Conservation (phyloP, 345 rosid genomes). For the Cardamine occulta region DNA sequence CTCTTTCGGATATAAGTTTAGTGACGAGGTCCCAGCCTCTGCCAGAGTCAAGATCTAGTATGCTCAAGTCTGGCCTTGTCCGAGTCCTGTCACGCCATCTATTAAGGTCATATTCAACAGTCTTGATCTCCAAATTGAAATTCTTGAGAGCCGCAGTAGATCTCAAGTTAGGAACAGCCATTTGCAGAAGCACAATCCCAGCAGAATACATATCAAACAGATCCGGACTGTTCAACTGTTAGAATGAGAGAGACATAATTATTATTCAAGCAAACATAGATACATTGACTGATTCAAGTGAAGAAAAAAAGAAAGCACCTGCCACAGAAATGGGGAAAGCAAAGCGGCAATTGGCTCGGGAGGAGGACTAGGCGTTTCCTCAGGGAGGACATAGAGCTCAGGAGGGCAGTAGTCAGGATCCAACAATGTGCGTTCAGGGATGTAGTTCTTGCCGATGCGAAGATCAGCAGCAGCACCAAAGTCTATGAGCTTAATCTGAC, state of each 20-base stretch:
- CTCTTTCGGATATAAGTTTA: conserved; percentile 81
- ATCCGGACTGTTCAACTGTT: conserved; percentile 95
- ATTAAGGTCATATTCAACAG: conserved; percentile 63
- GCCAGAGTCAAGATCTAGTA: conserved; percentile 87
- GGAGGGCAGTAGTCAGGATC: conserved; percentile 97
- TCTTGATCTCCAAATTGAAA: conserved; percentile 73
- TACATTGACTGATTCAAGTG: neutral
- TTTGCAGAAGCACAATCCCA: conserved; percentile 90
- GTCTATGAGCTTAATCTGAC: conserved; percentile 92
- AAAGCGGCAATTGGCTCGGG: conserved; percentile 94
- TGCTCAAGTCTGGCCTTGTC: conserved; percentile 71
- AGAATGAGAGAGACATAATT: conserved; percentile 22
- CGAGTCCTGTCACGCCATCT: conserved; percentile 73
- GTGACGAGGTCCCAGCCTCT: conserved; percentile 98
- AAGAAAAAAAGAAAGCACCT: conserved; percentile 48
- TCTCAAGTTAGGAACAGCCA: conserved; percentile 84
- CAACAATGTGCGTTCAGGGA: conserved; percentile 67
- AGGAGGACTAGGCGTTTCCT: conserved; percentile 92
- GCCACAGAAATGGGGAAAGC: conserved; percentile 90
- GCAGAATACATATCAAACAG: conserved; percentile 89
- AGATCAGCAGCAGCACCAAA: conserved; percentile 97
- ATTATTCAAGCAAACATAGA: neutral
- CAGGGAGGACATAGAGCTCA: conserved; percentile 91
- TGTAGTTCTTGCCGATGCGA: conserved; percentile 92
- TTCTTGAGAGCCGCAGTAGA: conserved; percentile 74